Conservation (phyloP, 148 eudicot genomes). For the Rhododendron ovatum region DNA sequence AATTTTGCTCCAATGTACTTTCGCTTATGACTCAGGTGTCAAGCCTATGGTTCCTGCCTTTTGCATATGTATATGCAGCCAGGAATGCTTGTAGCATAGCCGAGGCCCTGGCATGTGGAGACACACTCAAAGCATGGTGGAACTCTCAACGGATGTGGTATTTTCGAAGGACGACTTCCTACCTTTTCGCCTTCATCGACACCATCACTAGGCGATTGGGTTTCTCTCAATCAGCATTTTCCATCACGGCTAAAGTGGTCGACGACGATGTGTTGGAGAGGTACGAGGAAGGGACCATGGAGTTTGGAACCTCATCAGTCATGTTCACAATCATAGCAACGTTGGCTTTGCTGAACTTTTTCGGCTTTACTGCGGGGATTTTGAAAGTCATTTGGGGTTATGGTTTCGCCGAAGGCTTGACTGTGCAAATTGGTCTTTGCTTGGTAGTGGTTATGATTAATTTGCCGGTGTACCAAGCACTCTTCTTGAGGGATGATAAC, state of each 20-base stretch:
- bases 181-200: slow-evolving; percentile 28
- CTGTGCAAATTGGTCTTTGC: slow-evolving; percentile 21
- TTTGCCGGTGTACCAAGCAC: slow-evolving; percentile 33
- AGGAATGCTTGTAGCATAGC: slow-evolving; percentile 19
- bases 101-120: slow-evolving; percentile 28
- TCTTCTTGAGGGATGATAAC: slow-evolving; percentile 29
- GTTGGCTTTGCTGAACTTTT: slow-evolving; percentile 28
- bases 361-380: slow-evolving; percentile 6
- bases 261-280: slow-evolving; percentile 24
- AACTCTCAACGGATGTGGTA: slow-evolving; percentile 38
- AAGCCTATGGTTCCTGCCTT: slow-evolving; percentile 39
- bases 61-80: slow-evolving; percentile 25
- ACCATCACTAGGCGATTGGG: slow-evolving; percentile 22
- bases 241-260: slow-evolving; percentile 28
- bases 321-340: slow-evolving; percentile 28
- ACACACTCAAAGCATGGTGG: slow-evolving; percentile 38
- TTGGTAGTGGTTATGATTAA: slow-evolving; percentile 19
- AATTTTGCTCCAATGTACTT: not conserved
- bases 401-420: not conserved
- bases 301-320: slow-evolving; percentile 35
- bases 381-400: not conserved
- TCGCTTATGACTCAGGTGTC: slow-evolving; percentile 21
- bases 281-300: slow-evolving; percentile 28
- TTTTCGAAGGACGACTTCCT: slow-evolving; percentile 32
- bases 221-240: slow-evolving; percentile 24